Evolutionary conservation across 495 filamentous ascomycete genomes (phyloP).

Genomic region (Melanomma pulvis-pyrius): DNA sequence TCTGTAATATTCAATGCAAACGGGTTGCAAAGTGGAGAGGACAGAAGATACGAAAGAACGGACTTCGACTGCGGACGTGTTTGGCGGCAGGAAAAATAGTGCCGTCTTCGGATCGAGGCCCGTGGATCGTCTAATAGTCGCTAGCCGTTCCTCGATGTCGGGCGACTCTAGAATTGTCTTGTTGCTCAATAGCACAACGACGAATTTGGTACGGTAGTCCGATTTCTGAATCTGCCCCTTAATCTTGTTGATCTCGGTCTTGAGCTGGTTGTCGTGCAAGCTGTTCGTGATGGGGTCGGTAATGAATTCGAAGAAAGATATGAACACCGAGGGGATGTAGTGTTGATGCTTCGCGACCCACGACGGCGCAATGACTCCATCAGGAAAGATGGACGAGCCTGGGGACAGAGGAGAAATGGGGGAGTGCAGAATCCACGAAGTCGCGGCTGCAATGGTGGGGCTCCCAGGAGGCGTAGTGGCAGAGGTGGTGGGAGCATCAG

Average conservation of each 20-base stretch:
- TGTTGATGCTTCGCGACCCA: slow-evolving; percentile 88
- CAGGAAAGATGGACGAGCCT: slow-evolving; percentile 76
- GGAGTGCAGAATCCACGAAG: slow-evolving; percentile 69
- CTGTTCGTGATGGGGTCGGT: slow-evolving; percentile 70
- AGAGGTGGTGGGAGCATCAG: slow-evolving; percentile 55
- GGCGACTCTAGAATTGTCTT: slow-evolving; percentile 59
- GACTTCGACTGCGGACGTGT: slow-evolving; percentile 62
- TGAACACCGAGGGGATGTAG: slow-evolving; percentile 74
- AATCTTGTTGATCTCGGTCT: slow-evolving; percentile 79
- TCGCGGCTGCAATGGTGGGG: slow-evolving; percentile 49
- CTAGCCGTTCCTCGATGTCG: slow-evolving; percentile 74
- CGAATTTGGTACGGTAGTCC: slow-evolving; percentile 71
- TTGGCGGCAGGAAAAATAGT: slow-evolving; percentile 73
- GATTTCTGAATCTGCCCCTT: slow-evolving; percentile 67
- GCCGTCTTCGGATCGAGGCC: slow-evolving; percentile 75
- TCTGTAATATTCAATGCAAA: slow-evolving; percentile 79
- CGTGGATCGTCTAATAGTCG: slow-evolving; percentile 73
- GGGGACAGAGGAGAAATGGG: slow-evolving; percentile 86
- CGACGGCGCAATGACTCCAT: slow-evolving; percentile 76
- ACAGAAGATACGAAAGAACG: slow-evolving; percentile 66
- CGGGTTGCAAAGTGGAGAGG: slow-evolving; percentile 61
- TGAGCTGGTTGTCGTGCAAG: slow-evolving; percentile 80
- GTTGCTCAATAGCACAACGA: slow-evolving; percentile 78
- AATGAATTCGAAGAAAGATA: slow-evolving; percentile 73
- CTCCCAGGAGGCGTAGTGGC: slow-evolving; percentile 52